phyloP scores from a whole-genome alignment of 306 rosid genomes.

The Cicer chorassanicum region DNA sequence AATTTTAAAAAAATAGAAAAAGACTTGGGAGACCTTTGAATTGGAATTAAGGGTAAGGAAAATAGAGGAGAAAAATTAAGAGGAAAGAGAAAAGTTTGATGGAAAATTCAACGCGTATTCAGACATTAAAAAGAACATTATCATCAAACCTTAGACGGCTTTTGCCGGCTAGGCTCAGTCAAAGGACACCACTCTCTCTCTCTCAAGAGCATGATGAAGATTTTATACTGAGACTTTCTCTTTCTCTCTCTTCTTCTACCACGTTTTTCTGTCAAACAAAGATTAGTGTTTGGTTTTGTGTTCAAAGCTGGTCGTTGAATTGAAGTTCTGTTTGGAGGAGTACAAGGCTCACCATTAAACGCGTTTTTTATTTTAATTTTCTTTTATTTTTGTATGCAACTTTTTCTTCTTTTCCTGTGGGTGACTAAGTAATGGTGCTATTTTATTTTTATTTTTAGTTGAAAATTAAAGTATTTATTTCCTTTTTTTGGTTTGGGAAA shows the following conservation, averaged over 20 bases:
- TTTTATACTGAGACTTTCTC: constrained; percentile 34
- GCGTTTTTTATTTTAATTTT: constrained; percentile 39
- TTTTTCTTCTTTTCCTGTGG: background rate
- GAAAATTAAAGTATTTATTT: background rate
- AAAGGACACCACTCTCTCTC: constrained; percentile 53
- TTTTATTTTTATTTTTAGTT: background rate
- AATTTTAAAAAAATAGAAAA: background rate
- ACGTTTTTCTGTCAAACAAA: constrained; percentile 43
- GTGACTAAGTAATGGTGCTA: constrained; percentile 15
- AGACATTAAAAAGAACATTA: constrained; percentile 46
- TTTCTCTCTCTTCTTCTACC: constrained; percentile 29
- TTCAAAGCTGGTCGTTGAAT: constrained; percentile 55
- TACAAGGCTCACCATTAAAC: constrained; percentile 31
- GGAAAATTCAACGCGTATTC: constrained; percentile 78
- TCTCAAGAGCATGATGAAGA: constrained; percentile 34
- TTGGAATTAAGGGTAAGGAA: constrained; percentile 38
- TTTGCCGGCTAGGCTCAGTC: constrained; percentile 77
- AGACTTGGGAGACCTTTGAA: constrained; percentile 43
- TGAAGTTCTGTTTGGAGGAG: constrained; percentile 48
- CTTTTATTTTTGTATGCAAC: background rate
- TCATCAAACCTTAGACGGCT: constrained; percentile 61
- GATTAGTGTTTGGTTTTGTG: constrained; percentile 45
- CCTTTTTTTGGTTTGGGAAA: background rate
- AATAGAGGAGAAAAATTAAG: constrained; percentile 39
- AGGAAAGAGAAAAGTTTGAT: constrained; percentile 43